Evolutionary conservation across 768 basidiomycete species (phyloP), one percentile per base, ranked within the genome.

Genomic region (Kwoniella mangroviensis): DNA sequence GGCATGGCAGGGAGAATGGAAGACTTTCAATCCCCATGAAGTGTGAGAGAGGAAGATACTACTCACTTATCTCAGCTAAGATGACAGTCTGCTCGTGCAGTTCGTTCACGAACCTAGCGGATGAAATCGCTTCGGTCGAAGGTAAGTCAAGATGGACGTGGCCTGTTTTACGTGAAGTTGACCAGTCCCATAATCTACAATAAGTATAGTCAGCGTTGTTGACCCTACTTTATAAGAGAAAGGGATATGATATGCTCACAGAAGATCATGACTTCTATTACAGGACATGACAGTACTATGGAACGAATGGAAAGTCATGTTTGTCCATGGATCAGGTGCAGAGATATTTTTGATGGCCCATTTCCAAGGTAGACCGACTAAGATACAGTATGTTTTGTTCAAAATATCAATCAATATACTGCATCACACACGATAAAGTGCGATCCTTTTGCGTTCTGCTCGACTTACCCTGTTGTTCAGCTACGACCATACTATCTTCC

Each of bases 281-380:
- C 70, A 69, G 7, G 79, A 67, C 70, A 80, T 51, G 17, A 76
- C 63, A 10, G 71, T 63, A 34, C 49, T 61, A 41, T 70, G 63
- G 56, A 80, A 80, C 26, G 74, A 75, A 53, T 80, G 79, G 42
- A 42, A 78, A 21, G 51, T 58, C 56, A 78, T 59, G 13, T 57
- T 65, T 3, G 75, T 63, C 76, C 76, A 78, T 40, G 75, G 72
- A 11, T 78, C 75, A 11, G 79, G 72, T 4, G 65, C 64, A 7
- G 26, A 22, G 52, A 80, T 78, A 69, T 78, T 70, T 49, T 76
- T 76, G 65, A 80, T 71, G 4, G 41, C 15, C 76, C 76, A 80
- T 57, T 73, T 71, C 79, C 79, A 80, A 0, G 79, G 79, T 41
- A 80, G 63, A 11, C 77, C 79, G 22, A 73, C 79, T 79, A 34